Conservation (phyloP, 768 basidiomycete species). For the Auricularia sp. region DNA sequence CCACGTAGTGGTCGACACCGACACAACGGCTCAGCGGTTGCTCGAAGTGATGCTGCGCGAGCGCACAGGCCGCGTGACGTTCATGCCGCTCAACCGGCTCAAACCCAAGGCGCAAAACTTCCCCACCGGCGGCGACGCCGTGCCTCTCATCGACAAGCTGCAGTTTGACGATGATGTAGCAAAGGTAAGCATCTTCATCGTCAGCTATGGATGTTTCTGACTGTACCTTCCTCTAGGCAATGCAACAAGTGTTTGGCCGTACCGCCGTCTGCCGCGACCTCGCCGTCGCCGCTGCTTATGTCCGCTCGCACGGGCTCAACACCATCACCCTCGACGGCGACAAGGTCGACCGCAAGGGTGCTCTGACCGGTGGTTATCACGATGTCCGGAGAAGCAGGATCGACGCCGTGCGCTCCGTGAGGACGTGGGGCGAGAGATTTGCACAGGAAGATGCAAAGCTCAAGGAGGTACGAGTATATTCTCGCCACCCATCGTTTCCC, state of each 20-base stretch:
- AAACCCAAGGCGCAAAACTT: conserved; percentile 64
- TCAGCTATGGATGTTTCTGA: no score
- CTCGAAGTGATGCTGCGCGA: conserved; percentile 90
- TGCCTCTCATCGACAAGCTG: conserved; percentile 76
- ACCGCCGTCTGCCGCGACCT: conserved; percentile 93
- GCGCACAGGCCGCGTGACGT: conserved; percentile 89
- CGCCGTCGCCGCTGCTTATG: conserved; percentile 85
- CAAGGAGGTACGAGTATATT: conserved; percentile 40
- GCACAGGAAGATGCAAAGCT: conserved; percentile 54
- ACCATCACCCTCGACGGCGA: conserved; percentile 97
- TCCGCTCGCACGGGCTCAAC: conserved; percentile 88
- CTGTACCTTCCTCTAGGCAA: conserved; percentile 34
- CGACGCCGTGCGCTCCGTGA: conserved; percentile 71
- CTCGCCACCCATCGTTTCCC: no score
- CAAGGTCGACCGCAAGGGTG: conserved; percentile 92
- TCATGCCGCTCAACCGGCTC: conserved; percentile 95
- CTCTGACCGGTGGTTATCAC: conserved; percentile 92
- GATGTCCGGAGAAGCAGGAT: conserved; percentile 84
- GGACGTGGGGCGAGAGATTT: conserved; percentile 62
- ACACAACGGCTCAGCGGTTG: conserved; percentile 84
- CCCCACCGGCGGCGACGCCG: conserved; percentile 59
- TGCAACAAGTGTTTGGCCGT: conserved; percentile 95
- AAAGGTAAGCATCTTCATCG: no score
- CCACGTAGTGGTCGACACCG: conserved; percentile 96
- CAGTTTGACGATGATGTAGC: conserved; percentile 56